These are phyloP conservation scores for Candida sojae DNA, from an alignment of 1,139 yeast species.

Conservation along the genomic window DNA sequence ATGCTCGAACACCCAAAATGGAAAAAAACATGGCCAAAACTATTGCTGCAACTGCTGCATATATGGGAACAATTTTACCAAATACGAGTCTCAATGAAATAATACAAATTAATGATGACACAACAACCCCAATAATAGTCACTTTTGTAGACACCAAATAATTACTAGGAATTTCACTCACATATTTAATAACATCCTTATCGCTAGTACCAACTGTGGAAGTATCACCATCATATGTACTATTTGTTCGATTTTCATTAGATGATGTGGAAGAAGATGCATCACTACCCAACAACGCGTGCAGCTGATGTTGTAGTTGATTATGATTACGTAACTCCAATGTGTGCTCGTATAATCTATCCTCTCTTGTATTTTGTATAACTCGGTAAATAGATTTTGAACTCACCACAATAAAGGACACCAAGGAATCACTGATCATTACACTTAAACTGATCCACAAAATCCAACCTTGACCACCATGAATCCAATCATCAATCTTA, in stretches of 20 bases:
- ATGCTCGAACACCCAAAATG: constrained; percentile 84
- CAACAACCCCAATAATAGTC: constrained; percentile 60
- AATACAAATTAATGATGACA: constrained; percentile 69
- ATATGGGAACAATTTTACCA: constrained; percentile 69
- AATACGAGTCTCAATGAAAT: constrained; percentile 65
- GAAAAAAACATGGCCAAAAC: constrained; percentile 76
- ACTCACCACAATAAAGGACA: constrained; percentile 72
- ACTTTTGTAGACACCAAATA: constrained; percentile 54
- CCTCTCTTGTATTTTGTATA: constrained; percentile 4
- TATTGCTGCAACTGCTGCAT: constrained; percentile 69
- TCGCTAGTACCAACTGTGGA: background rate
- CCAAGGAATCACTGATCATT: constrained; percentile 90
- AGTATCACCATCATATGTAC: constrained; percentile 6
- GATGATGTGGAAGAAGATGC: constrained; percentile 10
- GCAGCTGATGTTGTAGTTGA: constrained; percentile 4
- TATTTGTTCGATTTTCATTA: constrained; percentile 21
- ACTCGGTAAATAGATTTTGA: constrained; percentile 36
- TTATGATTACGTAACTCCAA: constrained; percentile 13
- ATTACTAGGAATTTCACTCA: constrained; percentile 20
- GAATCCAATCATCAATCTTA: constrained; percentile 85
- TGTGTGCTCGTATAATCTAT: constrained; percentile 5
- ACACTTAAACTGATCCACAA: constrained; percentile 91
- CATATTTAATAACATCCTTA: constrained; percentile 8
- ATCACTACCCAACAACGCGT: constrained; percentile 2
- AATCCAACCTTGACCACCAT: constrained; percentile 97